Evolutionary conservation across 2,329 filamentous ascomycete species (phyloP).

Genomic region (Lachnellula hyalina): DNA sequence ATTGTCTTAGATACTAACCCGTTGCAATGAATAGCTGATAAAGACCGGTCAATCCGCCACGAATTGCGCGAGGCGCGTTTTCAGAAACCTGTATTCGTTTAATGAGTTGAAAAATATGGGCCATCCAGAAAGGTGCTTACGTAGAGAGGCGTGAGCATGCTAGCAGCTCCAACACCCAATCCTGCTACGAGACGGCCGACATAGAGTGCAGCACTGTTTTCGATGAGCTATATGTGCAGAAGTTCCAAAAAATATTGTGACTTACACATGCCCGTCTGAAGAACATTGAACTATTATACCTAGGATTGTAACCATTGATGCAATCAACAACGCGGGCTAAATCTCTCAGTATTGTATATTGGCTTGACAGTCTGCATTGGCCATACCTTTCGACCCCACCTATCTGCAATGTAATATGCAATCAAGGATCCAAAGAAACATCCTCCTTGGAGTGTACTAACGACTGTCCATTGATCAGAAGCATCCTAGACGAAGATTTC

Average conservation of each 20-base stretch:
- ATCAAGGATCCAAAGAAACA: constrained; percentile 60
- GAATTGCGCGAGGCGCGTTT: constrained; percentile 45
- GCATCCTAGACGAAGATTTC: not conserved
- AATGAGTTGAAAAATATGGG: constrained; percentile 33
- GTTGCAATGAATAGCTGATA: constrained; percentile 44
- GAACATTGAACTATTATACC: constrained; percentile 61
- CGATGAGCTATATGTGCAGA: not conserved
- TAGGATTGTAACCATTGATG: constrained; percentile 51
- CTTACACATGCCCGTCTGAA: constrained; percentile 50
- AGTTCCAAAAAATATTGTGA: too few species aligned
- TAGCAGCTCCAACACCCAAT: constrained; percentile 46
- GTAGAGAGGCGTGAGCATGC: constrained; percentile 32
- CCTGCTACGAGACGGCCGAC: constrained; percentile 53
- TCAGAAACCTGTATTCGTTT: constrained; percentile 43
- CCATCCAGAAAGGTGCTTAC: constrained; percentile 40
- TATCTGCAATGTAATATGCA: constrained; percentile 36
- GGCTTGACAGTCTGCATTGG: not conserved
- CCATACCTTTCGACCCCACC: constrained; percentile 11
- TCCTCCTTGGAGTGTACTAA: constrained; percentile 65
- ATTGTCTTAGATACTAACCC: constrained; percentile 2
- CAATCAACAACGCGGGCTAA: constrained; percentile 43
- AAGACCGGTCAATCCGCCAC: constrained; percentile 44
- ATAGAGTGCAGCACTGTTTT: constrained; percentile 50
- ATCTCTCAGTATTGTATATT: not conserved
- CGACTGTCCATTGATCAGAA: constrained; percentile 38